These are phyloP conservation scores for Xylaria scruposa DNA, from an alignment of 495 filamentous ascomycete species.

Conservation along the genomic window DNA sequence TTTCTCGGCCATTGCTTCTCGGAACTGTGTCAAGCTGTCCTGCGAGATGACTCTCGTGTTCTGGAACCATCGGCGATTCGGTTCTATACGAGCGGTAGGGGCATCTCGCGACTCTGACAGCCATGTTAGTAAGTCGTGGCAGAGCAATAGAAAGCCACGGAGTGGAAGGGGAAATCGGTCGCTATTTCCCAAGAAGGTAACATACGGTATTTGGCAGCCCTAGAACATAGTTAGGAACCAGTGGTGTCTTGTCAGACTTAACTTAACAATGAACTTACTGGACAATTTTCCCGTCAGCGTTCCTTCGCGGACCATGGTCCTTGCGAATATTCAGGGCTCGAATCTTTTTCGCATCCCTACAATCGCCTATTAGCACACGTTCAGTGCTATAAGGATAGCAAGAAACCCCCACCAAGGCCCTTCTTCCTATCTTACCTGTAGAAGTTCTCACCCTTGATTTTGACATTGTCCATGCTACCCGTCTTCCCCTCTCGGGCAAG, in stretches of 20 bases:
- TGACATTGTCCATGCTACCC: conserved; percentile 86
- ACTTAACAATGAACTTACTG: conserved; percentile 42
- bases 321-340: conserved; percentile 88
- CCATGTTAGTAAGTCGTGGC: conserved; percentile 39
- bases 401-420: conserved; percentile 9
- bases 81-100: conserved; percentile 88
- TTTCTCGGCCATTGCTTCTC: conserved; percentile 90
- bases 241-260: no score
- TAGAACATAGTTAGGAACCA: conserved; percentile 3
- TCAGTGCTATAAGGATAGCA: background rate
- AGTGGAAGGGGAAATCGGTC: background rate
- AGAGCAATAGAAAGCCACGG: background rate
- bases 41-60: conserved; percentile 68
- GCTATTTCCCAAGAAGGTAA: background rate
- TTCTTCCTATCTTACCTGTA: conserved; percentile 62
- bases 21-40: conserved; percentile 71
- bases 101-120: conserved; percentile 61
- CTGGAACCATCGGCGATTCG: conserved; percentile 80
- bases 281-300: conserved; percentile 75
- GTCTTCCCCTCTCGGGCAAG: conserved; percentile 79
- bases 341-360: conserved; percentile 78
- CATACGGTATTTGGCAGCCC: conserved; percentile 73
- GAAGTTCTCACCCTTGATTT: conserved; percentile 94
- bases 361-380: conserved; percentile 39
- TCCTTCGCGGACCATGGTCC: conserved; percentile 74